Conservation (phyloP, 345 rosid species). For the Microcos paniculata region DNA sequence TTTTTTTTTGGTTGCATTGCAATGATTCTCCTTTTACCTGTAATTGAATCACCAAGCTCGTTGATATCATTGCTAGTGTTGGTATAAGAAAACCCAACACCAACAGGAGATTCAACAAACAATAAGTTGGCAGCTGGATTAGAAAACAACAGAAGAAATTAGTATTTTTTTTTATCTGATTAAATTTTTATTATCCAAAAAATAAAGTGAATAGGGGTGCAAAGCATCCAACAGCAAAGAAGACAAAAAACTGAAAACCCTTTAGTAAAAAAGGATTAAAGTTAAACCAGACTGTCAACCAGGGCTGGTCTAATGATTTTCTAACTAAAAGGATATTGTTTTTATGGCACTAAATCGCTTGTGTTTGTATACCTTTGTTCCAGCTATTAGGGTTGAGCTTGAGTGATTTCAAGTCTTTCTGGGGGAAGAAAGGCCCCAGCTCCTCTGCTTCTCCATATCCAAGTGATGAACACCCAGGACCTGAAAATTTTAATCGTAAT, state of each 20-base stretch:
- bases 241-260: not conserved
- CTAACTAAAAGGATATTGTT: too few species aligned
- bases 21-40: slow-evolving; percentile 34
- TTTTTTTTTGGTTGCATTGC: not conserved
- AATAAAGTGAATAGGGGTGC: too few species aligned
- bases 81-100: slow-evolving; percentile 66
- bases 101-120: slow-evolving; percentile 67
- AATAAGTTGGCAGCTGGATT: slow-evolving; percentile 57
- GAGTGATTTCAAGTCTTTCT: slow-evolving; percentile 42
- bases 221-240: too few species aligned
- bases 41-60: slow-evolving; percentile 51
- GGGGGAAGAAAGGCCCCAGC: slow-evolving; percentile 78
- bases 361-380: slow-evolving; percentile 52
- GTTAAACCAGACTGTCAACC: not conserved
- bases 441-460: slow-evolving; percentile 82
- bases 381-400: slow-evolving; percentile 62
- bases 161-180: not conserved
- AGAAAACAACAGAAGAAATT: not conserved
- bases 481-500: slow-evolving; percentile 27
- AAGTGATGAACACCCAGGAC: slow-evolving; percentile 82
- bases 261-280: not conserved
- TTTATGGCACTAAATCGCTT: not conserved
- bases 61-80: slow-evolving; percentile 44
- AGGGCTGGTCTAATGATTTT: not conserved
- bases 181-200: not conserved